Conservation (phyloP, 2,329 filamentous ascomycete species). For the Exophiala spinifera region DNA sequence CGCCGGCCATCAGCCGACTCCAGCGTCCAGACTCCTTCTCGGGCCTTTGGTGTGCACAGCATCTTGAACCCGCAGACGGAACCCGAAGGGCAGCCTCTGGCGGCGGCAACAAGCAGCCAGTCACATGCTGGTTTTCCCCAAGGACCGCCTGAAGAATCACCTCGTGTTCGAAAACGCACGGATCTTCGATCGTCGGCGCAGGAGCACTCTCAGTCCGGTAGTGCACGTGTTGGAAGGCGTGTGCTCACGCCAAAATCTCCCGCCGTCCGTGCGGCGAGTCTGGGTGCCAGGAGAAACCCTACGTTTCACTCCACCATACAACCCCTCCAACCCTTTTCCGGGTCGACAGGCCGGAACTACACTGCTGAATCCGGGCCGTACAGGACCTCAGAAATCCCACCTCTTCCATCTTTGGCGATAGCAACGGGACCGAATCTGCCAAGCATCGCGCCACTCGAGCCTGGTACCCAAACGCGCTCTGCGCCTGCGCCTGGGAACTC, state of each 20-base stretch:
- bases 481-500: conserved; percentile 13
- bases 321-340: conserved; percentile 48
- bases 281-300: conserved; percentile 42
- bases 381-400: conserved; percentile 41
- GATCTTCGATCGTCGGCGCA: conserved; percentile 22
- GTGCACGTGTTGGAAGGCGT: conserved; percentile 36
- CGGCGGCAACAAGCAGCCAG: conserved; percentile 5
- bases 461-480: conserved; percentile 15
- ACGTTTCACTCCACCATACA: conserved; percentile 48
- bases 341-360: conserved; percentile 42
- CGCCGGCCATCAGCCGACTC: conserved; percentile 17
- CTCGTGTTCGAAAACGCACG: conserved; percentile 26
- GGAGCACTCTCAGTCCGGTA: conserved; percentile 10
- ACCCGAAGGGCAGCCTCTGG: conserved; percentile 4
- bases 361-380: conserved; percentile 41
- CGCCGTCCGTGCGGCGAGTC: conserved; percentile 49
- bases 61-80: conserved; percentile 46
- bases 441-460: conserved; percentile 4
- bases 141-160: conserved; percentile 31
- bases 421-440: conserved; percentile 12
- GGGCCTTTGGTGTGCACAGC: conserved; percentile 43
- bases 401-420: conserved; percentile 46
- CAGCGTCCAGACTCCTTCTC: conserved; percentile 14
- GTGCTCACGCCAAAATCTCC: conserved; percentile 61
- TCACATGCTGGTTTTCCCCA: conserved; percentile 12